Evolutionary conservation across 768 basidiomycete genomes (phyloP).

Genomic region (Kwoniella pini): DNA sequence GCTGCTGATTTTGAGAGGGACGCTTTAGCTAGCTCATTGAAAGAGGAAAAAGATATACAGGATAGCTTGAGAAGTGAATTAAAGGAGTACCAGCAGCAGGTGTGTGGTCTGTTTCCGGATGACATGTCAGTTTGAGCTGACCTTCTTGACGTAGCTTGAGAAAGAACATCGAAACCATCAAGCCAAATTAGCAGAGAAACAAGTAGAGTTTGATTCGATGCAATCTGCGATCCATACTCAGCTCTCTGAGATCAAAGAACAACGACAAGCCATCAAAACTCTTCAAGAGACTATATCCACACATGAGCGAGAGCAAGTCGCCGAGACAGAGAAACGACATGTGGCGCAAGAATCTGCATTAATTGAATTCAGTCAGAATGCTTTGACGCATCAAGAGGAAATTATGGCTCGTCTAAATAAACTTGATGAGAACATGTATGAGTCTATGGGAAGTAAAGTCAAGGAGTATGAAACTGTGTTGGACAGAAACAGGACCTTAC

Average conservation of each 20-base stretch:
- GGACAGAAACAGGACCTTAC: constrained; percentile 18
- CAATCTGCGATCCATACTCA: constrained; percentile 7
- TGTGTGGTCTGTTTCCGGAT: not conserved
- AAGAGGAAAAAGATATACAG: not conserved
- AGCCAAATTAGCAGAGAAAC: not conserved
- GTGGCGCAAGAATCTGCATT: not conserved
- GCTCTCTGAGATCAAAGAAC: not conserved
- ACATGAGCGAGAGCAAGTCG: not conserved
- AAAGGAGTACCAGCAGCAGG: constrained; percentile 4
- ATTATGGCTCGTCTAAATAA: constrained; percentile 7
- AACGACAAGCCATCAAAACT: not conserved
- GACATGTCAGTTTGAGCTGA: not conserved
- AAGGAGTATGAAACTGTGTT: constrained; percentile 22
- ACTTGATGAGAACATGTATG: constrained; percentile 22
- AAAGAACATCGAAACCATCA: not conserved
- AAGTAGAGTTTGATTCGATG: not conserved
- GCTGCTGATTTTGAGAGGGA: constrained; percentile 21
- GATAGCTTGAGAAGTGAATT: constrained; percentile 2
- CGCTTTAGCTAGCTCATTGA: constrained; percentile 15
- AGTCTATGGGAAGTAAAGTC: constrained; percentile 19
- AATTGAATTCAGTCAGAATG: constrained; percentile 3
- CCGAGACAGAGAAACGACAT: not conserved
- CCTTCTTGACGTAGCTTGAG: not conserved
- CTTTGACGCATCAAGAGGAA: constrained; percentile 10
- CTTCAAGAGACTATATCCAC: not conserved